phyloP scores from a whole-genome alignment of 2,329 filamentous ascomycete species.

The Fusarium devonianum region DNA sequence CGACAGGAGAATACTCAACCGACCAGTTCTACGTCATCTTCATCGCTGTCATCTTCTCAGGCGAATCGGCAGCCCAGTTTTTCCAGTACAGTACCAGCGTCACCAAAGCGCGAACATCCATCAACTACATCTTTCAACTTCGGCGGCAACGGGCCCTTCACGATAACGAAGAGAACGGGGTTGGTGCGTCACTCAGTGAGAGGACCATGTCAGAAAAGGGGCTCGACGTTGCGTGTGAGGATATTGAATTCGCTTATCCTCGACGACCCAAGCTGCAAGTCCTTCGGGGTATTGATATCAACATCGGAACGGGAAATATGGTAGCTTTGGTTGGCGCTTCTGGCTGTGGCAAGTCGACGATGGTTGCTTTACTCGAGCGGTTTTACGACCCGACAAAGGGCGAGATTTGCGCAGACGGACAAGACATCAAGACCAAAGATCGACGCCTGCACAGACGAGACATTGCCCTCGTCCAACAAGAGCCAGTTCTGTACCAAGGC shows the following conservation, averaged over 20 bases:
- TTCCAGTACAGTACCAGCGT: constrained; percentile 60
- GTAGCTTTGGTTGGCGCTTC: constrained; percentile 64
- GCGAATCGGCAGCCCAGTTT: constrained; percentile 51
- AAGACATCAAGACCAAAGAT: constrained; percentile 43
- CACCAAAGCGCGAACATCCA: constrained; percentile 56
- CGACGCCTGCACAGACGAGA: constrained; percentile 45
- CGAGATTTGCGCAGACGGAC: constrained; percentile 39
- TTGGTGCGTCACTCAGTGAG: not conserved
- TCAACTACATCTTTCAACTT: constrained; percentile 58
- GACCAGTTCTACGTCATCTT: constrained; percentile 60
- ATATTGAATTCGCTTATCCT: constrained; percentile 67
- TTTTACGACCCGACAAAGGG: constrained; percentile 51
- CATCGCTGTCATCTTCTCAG: constrained; percentile 57
- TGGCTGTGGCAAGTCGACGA: constrained; percentile 67
- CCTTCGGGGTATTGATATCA: constrained; percentile 50
- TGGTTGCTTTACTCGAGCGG: constrained; percentile 59
- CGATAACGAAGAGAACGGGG: constrained; percentile 41
- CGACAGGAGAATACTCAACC: constrained; percentile 55
- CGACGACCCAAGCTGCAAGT: constrained; percentile 46
- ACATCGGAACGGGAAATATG: constrained; percentile 55
- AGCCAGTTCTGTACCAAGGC: constrained; percentile 54
- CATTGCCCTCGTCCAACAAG: constrained; percentile 52
- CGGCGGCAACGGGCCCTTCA: constrained; percentile 42
- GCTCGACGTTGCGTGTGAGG: constrained; percentile 55
- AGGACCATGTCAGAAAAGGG: constrained; percentile 33